These are phyloP conservation scores for Penicillium pulvis DNA, from an alignment of 495 filamentous ascomycete species.

Conservation along the genomic window DNA sequence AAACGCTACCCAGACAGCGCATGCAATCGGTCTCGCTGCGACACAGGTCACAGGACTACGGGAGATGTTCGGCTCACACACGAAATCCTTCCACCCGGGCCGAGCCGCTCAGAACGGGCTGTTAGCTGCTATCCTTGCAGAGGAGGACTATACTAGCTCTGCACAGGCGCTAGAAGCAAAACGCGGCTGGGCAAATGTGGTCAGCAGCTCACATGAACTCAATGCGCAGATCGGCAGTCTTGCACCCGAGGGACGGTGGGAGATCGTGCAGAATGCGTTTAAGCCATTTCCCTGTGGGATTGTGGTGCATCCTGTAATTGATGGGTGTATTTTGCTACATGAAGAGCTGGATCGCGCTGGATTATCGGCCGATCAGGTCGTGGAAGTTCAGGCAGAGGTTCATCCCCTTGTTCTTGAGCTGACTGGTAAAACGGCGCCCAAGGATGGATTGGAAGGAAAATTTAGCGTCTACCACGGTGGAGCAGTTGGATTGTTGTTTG, in stretches of 20 bases:
- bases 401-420: conserved; percentile 57
- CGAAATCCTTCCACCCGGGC: conserved; percentile 57
- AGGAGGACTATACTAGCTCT: conserved; percentile 50
- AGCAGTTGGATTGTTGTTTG: conserved; percentile 51
- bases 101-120: conserved; percentile 54
- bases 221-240: conserved; percentile 16
- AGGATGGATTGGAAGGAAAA: conserved; percentile 53
- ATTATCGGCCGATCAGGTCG: conserved; percentile 9
- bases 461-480: conserved; percentile 57
- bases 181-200: conserved; percentile 56
- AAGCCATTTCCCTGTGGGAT: conserved; percentile 61
- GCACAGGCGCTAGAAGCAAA: conserved; percentile 51
- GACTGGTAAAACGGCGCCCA: conserved; percentile 51
- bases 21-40: conserved; percentile 55
- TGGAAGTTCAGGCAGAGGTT: conserved; percentile 37
- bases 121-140: conserved; percentile 50
- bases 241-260: conserved; percentile 36
- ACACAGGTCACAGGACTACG: conserved; percentile 55
- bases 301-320: conserved; percentile 57
- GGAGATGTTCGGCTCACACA: conserved; percentile 57
- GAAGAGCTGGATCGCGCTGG: conserved; percentile 33
- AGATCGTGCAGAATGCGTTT: conserved; percentile 55
- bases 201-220: conserved; percentile 27
- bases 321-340: conserved; percentile 49
- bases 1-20: conserved; percentile 37